Evolutionary conservation across 2,329 filamentous ascomycete genomes (phyloP).

Genomic region (Endocalyx cinctus): DNA sequence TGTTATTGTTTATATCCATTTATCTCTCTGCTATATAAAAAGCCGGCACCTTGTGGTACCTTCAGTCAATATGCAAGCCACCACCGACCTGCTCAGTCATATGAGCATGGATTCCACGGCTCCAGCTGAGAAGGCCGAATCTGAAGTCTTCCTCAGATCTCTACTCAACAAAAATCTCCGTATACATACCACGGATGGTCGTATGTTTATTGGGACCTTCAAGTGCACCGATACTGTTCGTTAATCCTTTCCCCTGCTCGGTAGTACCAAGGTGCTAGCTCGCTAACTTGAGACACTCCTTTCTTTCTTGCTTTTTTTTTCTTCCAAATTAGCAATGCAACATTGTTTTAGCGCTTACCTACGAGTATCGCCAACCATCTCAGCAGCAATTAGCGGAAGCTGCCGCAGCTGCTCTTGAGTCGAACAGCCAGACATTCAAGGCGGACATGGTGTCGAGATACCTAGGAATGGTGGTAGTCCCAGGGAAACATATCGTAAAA

Average conservation of each 20-base stretch:
- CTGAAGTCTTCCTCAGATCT: slow-evolving; percentile 53
- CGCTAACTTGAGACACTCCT: no score
- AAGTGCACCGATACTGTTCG: slow-evolving; percentile 90
- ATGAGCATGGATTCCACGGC: slow-evolving; percentile 12
- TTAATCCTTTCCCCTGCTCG: no score
- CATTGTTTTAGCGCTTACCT: slow-evolving; percentile 77
- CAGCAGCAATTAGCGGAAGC: slow-evolving; percentile 38
- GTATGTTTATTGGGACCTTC: slow-evolving; percentile 85
- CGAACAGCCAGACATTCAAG: slow-evolving; percentile 42
- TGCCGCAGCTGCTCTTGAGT: slow-evolving; percentile 22
- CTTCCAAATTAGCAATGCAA: slow-evolving; percentile 67
- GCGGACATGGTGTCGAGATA: slow-evolving; percentile 79
- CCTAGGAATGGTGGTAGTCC: slow-evolving; percentile 84
- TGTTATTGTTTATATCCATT: no score
- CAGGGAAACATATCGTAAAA: slow-evolving; percentile 77
- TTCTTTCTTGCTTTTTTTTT: slow-evolving; percentile 1
- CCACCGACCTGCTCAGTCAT: slow-evolving; percentile 9
- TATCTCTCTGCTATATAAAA: no score
- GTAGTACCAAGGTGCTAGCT: no score
- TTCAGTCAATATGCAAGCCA: slow-evolving; percentile 15
- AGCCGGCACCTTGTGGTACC: no score
- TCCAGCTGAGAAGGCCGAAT: slow-evolving; percentile 46
- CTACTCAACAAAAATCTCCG: slow-evolving; percentile 77
- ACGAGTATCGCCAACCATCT: slow-evolving; percentile 82
- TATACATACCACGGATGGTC: slow-evolving; percentile 73